phyloP scores from a whole-genome alignment of 2,329 filamentous ascomycete genomes.

The Trichoderma hamatum region DNA sequence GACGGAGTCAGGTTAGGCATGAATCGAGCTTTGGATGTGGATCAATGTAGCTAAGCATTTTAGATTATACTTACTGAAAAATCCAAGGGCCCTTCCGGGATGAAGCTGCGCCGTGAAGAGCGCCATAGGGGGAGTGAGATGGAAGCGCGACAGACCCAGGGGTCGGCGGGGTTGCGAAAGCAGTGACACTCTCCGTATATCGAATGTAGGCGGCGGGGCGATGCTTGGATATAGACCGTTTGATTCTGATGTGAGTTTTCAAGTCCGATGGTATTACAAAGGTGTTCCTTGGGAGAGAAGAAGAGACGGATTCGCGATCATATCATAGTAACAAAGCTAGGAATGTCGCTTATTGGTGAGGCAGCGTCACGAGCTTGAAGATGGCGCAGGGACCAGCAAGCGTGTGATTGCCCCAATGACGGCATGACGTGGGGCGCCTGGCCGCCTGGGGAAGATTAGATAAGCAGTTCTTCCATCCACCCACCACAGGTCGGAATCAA shows the following conservation, averaged over 20 bases:
- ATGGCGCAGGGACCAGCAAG: conserved; percentile 26
- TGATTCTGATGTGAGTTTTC: not conserved
- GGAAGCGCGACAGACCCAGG: conserved; percentile 19
- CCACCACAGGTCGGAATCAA: not conserved
- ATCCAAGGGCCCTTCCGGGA: conserved; percentile 68
- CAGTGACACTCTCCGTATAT: conserved; percentile 5
- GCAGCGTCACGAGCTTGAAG: conserved; percentile 27
- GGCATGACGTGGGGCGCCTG: conserved; percentile 27
- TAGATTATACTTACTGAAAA: conserved; percentile 48
- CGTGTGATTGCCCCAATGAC: conserved; percentile 26
- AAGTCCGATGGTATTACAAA: not conserved
- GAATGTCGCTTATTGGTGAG: not conserved
- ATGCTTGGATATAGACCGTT: not conserved
- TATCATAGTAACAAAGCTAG: not conserved
- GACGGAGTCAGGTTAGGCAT: not conserved
- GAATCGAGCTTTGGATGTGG: too few relatives aligned
- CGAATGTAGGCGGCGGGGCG: not conserved
- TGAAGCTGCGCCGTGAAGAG: conserved; percentile 64
- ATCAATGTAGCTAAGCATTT: too few relatives aligned
- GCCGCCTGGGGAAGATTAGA: conserved; percentile 3
- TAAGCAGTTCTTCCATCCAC: conserved; percentile 1
- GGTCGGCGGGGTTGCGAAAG: conserved; percentile 15
- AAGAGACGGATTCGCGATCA: not conserved
- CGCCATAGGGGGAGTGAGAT: conserved; percentile 42
- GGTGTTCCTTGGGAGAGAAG: not conserved